A percentile compares a stretch with the other conserved stretches of the same genome.
Evolutionary conservation across 352 stramenopile species (phyloP).

Genomic region (Pythium aristosporum): DNA sequence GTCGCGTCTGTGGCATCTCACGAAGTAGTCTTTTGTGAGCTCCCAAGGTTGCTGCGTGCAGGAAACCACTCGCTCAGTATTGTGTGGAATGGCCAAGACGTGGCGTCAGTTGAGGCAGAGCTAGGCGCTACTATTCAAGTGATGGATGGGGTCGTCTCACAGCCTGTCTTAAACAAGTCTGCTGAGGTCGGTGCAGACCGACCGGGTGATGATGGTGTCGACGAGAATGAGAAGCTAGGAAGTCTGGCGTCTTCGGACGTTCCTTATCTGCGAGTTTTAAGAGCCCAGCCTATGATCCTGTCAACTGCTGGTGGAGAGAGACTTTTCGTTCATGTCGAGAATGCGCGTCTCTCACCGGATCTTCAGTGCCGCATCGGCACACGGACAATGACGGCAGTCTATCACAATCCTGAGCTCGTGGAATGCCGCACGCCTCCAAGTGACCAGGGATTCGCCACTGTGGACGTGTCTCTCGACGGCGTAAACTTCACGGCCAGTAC

Average conservation of each 20-base stretch:
- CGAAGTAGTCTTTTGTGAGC: constrained; percentile 7
- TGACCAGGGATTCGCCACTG: constrained; percentile 13
- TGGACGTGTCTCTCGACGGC: constrained; percentile 24
- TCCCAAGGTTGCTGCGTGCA: background rate
- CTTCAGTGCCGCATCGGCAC: constrained; percentile 14
- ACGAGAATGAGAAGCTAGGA: background rate
- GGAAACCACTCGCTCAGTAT: constrained; percentile 17
- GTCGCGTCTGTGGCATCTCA: constrained; percentile 11
- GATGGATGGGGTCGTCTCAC: background rate
- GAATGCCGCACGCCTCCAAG: constrained; percentile 14
- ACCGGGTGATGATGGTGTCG: constrained; percentile 8
- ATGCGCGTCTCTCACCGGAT: background rate
- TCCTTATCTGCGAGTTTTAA: background rate
- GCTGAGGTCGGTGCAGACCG: constrained; percentile 8
- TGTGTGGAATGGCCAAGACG: constrained; percentile 24
- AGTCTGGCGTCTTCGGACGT: constrained; percentile 7
- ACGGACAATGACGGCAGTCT: background rate
- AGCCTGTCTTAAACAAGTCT: constrained; percentile 5
- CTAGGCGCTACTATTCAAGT: background rate
- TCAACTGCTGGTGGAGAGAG: constrained; percentile 3
- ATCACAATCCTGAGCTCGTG: background rate
- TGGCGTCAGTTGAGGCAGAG: background rate
- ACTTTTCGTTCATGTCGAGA: constrained; percentile 8
- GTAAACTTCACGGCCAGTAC: constrained; percentile 16
- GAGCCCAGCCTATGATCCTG: background rate